Conservation (phyloP, 1,139 yeast species). For the Arxiozyma bovina region DNA sequence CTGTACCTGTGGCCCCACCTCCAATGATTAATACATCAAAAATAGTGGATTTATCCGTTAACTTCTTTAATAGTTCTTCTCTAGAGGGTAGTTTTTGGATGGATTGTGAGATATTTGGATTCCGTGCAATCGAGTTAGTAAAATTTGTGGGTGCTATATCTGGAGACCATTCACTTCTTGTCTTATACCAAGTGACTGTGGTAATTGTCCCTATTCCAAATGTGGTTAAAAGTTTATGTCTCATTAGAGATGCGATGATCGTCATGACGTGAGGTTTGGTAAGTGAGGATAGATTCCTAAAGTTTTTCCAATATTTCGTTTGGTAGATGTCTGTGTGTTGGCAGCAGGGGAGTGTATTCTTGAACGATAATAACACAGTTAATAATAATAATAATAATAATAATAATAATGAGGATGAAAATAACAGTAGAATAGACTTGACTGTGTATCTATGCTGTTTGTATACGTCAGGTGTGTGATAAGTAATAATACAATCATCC, state of each 20-base stretch:
- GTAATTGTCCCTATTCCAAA: background rate
- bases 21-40: slow-evolving; percentile 83
- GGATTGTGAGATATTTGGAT: background rate
- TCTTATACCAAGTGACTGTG: slow-evolving; percentile 1
- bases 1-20: slow-evolving; percentile 95
- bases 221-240: background rate
- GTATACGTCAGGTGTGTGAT: background rate
- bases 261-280: background rate
- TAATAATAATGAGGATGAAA: too few relatives aligned
- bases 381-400: too few relatives aligned
- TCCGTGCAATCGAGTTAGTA: background rate
- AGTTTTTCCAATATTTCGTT: too few relatives aligned
- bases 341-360: background rate
- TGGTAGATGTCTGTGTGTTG: too few relatives aligned
- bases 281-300: too few relatives aligned
- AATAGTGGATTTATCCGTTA: slow-evolving; percentile 34
- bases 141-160: background rate
- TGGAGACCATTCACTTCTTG: slow-evolving; percentile 1
- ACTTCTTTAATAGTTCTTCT: slow-evolving; percentile 34
- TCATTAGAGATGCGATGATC: background rate
- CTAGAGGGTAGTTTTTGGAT: slow-evolving; percentile 26
- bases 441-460: background rate
- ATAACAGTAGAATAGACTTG: background rate
- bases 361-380: too few relatives aligned
- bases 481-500: too few relatives aligned